Evolutionary conservation across 106 monocot genomes (phyloP), one percentile per base, ranked within the genome.

Genomic region (Narthecium ossifragum): DNA sequence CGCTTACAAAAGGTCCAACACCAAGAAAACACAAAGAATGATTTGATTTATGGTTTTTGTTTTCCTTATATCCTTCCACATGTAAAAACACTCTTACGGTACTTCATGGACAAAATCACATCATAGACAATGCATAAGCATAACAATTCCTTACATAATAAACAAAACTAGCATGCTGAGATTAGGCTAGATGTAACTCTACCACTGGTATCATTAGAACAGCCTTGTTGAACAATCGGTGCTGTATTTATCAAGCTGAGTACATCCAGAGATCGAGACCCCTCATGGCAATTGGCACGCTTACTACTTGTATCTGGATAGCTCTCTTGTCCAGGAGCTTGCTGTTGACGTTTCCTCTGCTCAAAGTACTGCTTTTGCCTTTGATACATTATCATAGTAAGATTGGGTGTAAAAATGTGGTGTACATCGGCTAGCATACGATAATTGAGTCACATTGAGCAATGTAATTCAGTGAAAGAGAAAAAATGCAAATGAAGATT

Each of bases 331-430:
- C 49, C 63, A 68, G 57, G 29, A 24, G 36, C 32, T 33, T 76
- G 75, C 17, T 79, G 76, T 61, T 64, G 75, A 13, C 85, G 59
- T 69, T 70, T 80, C 69, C 75, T 85, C 69, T 80, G 80, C 25
- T 85, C 85, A 62, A 85, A 85, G 59, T 80, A 85, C 46, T 85
- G 85, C 49, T 73, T 85, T 73, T 85, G 85, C 75, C 85, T 85
- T 66, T 31, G 62, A 51, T 34, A 6, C 29, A 61, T 34, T 46
- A 59, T 29, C 50, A 20, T 23, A 51, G 60, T 64, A 59, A 57
- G 41, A 23, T 43, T 17, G 55, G 30, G 25, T 4, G 23, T 9
- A 25, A 26, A 34, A 57, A 14, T 5, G 32, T 15, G n/a, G 2
- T 36, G 53, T 4, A 43, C 17, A 43, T n/a, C n/a, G n/a, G n/a